Evolutionary conservation across 805 yeast species (phyloP), one percentile per base, ranked within the genome.

Genomic region (Monosporozyma solicola): DNA sequence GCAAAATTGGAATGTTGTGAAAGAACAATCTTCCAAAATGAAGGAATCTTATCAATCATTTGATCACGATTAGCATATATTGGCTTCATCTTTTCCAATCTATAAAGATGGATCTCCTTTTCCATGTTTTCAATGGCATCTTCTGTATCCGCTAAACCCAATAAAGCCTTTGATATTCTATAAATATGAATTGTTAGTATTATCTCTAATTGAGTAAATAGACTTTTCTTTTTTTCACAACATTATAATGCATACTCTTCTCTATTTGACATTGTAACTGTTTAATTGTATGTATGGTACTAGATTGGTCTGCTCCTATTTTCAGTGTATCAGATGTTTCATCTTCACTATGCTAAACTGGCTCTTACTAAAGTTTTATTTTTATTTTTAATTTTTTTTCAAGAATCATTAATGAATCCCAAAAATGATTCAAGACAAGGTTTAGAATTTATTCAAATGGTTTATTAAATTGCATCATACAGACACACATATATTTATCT

Each of bases 11-110:
- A 85, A 61, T 85, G 85, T 63, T 87, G 88, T 2, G 91, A 89
- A 10, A 92, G 69, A 0, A 87, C 96, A 51, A 85, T 79, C 61
- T 86, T 84, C 98, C 98, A 92, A 67, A 92, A 90, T 57, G 80
- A 79, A 1, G 91, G 89, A 45, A 90, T 78, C 3, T 74, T 65
- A 4, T 60, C 53, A 15, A 83, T 72, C n/a, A 77, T 69, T 6
- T 61, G 72, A 25, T 87, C 74, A 59, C 97, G 74, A 53, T 76
- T 68, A 5, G 64, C 72, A 62, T 80, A 88, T 7, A 87, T 73
- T 20, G 82, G 78, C 57, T 76, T 78, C 7, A 88, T 76, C 32
- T 77, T 69, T 48, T 69, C 67, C 41, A 84, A 66, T 50, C 86
- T 73, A 55, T 70, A 78, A 46, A 77, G 66, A 59, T 84, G 75